Base-by-base conservation (phyloP, 345 rosid species). In the Linum lewisii region DNA sequence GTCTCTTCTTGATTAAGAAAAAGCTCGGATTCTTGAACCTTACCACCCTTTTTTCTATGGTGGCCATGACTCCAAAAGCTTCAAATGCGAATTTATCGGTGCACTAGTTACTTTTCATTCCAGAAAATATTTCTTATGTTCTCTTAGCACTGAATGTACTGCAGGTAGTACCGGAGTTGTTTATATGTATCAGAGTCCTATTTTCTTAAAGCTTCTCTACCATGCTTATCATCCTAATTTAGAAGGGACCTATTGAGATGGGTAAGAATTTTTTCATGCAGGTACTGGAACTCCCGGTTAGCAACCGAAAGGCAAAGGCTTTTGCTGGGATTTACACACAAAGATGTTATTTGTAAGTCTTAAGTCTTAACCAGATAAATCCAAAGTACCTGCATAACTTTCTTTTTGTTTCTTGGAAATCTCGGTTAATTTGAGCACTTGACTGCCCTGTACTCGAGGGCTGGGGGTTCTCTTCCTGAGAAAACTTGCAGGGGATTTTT, bases 211-310 rank as follows among this genome's bases (percentile, higher is more conserved):
- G 32, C 32, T 26, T 38, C 14, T 38, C 10, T 15, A 38, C 45
- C 14, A 10, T 38, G 45, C 15, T 38, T 38, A 9, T 38, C 45
- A 10, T 38, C 45, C 16, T 38, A 38, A 6, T 38, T 22, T 18
- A 53, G 20, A 45, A 44, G 21, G n/a, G n/a, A 13, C 47, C 25
- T 20, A 24, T 1, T 18, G 19, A 18, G 18, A 21, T 5, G 19
- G 50, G 4, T 5, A 18, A 45, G 21, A 57, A n/a, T n/a, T n/a
- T 51, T 60, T 20, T 7, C 67, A 34, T 73, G 76, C 83, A 79
- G 98, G 61, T 91, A 85, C 75, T 91, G 98, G 98, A 91, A 83
- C 74, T 88, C 98, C 11, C 86, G 89, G 76, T 90, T 91, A 54
- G 88, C 77, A 63, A 86, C 88, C 53, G 96, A 91, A 69, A 81